A percentile compares a stretch with the other conserved stretches of the same genome.
Conservation (phyloP, 805 yeast species). For the Wickerhamia fluorescens region DNA sequence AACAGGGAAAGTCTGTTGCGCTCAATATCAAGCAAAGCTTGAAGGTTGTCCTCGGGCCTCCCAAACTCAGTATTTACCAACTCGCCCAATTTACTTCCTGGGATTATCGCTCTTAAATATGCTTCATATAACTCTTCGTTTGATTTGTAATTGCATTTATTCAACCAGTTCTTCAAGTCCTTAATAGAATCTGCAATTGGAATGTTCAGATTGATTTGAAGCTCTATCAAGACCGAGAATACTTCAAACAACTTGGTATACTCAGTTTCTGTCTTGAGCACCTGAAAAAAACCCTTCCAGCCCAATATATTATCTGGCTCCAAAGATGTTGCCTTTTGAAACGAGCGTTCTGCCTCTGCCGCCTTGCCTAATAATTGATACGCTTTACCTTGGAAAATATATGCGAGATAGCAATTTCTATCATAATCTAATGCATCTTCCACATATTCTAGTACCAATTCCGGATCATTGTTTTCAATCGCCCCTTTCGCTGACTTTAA, state of each 20-base stretch:
- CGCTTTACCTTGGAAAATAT: conserved; percentile 67
- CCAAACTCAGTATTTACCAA: conserved; percentile 40
- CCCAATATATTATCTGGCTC: conserved; percentile 52
- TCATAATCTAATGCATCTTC: conserved; percentile 53
- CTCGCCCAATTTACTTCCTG: conserved; percentile 51
- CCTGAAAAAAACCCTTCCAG: conserved; percentile 73
- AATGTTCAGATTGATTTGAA: conserved; percentile 35
- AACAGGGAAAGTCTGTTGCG: conserved; percentile 33
- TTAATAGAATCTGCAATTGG: conserved; percentile 43
- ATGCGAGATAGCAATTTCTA: conserved; percentile 54
- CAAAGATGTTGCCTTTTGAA: conserved; percentile 42
- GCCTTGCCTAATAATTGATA: conserved; percentile 38
- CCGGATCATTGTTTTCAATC: conserved; percentile 51
- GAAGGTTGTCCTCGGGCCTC: conserved; percentile 38
- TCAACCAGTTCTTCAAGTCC: conserved; percentile 41
- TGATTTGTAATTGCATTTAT: conserved; percentile 21
- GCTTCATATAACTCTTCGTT: conserved; percentile 33
- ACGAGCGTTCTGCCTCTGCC: conserved; percentile 35
- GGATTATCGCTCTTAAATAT: conserved; percentile 46
- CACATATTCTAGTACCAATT: conserved; percentile 51
- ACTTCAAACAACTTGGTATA: conserved; percentile 40
- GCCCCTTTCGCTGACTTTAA: conserved; percentile 40
- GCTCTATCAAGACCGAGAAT: conserved; percentile 37
- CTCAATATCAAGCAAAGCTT: conserved; percentile 35
- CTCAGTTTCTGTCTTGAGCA: conserved; percentile 32